A percentile compares a stretch with the other conserved stretches of the same genome.
Evolutionary conservation across 108 stramenopile genomes (phyloP).

Genomic region (Skeletonema tropicum): DNA sequence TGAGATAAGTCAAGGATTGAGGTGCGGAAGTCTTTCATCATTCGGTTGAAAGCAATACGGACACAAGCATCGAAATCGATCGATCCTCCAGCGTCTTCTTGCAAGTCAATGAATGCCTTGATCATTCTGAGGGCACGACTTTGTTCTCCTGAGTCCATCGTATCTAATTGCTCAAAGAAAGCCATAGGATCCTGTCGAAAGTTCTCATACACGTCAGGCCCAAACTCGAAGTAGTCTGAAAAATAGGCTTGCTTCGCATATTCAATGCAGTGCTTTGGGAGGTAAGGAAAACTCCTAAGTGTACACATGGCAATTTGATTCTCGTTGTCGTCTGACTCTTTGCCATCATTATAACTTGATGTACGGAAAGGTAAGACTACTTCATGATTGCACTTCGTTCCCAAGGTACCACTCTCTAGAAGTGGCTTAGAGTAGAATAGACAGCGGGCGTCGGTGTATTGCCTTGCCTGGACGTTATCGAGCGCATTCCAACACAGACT

Average conservation of each 20-base stretch:
- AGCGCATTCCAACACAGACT: slow-evolving; percentile 87
- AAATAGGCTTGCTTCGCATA: slow-evolving; percentile 76
- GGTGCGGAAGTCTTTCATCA: slow-evolving; percentile 58
- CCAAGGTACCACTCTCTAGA: slow-evolving; percentile 86
- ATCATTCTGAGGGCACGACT: slow-evolving; percentile 55
- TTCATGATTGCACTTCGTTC: slow-evolving; percentile 78
- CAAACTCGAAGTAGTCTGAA: slow-evolving; percentile 62
- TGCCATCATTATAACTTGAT: slow-evolving; percentile 82
- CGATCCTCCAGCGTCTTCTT: slow-evolving; percentile 48
- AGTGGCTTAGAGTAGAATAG: slow-evolving; percentile 87
- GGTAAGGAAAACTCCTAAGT: slow-evolving; percentile 80
- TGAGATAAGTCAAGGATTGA: slow-evolving; percentile 50
- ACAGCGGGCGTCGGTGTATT: slow-evolving; percentile 75
- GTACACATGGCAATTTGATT: slow-evolving; percentile 90
- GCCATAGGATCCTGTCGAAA: slow-evolving; percentile 45
- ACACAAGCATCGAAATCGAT: slow-evolving; percentile 55
- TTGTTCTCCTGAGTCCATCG: slow-evolving; percentile 53
- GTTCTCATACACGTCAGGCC: slow-evolving; percentile 55
- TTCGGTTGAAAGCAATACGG: slow-evolving; percentile 53
- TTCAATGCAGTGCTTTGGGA: slow-evolving; percentile 91
- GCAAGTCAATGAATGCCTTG: slow-evolving; percentile 49
- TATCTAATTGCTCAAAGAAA: slow-evolving; percentile 57
- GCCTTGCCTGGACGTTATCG: slow-evolving; percentile 87
- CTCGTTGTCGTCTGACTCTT: slow-evolving; percentile 78
- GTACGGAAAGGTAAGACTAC: slow-evolving; percentile 81